phyloP scores from a whole-genome alignment of 306 rosid species.

The Benincasa hispida region DNA sequence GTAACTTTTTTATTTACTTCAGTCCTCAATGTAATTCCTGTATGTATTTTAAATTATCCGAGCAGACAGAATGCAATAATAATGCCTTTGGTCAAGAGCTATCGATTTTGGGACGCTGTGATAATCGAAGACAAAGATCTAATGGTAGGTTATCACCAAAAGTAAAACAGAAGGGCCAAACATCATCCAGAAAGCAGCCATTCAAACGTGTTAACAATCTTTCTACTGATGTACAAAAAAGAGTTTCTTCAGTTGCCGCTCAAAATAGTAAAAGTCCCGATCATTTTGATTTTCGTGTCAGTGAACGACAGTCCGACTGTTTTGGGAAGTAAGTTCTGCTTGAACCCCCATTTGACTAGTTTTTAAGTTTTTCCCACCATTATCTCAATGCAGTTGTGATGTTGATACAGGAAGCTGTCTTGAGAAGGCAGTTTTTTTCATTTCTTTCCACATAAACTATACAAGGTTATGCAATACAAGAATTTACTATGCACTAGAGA shows the following conservation, averaged over 20 bases:
- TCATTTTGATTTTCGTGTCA: conserved; percentile 6
- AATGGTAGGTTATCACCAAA: conserved; percentile 17
- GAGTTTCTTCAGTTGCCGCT: conserved; percentile 17
- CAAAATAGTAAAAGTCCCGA: conserved; percentile 24
- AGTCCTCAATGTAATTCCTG: conserved; percentile 7
- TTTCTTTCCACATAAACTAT: not conserved
- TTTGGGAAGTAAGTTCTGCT: conserved; percentile 1
- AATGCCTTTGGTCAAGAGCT: conserved; percentile 31
- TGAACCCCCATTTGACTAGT: not conserved
- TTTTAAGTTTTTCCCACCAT: not conserved
- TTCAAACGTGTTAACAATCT: conserved; percentile 19
- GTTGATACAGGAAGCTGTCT: not conserved
- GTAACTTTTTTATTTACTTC: conserved; percentile 8
- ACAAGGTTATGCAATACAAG: not conserved
- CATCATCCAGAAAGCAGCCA: conserved; percentile 26
- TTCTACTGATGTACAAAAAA: conserved; percentile 9
- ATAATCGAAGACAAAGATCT: conserved; percentile 19
- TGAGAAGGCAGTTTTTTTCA: not conserved
- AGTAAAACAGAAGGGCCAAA: conserved; percentile 23
- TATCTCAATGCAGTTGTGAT: not conserved
- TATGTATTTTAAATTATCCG: conserved; percentile 15
- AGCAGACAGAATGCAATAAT: conserved; percentile 33
- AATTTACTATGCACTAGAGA: not conserved
- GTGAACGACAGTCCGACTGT: conserved; percentile 19
- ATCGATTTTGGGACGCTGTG: conserved; percentile 29